phyloP scores from a whole-genome alignment of 768 basidiomycete genomes.

The Hericium coralloides region DNA sequence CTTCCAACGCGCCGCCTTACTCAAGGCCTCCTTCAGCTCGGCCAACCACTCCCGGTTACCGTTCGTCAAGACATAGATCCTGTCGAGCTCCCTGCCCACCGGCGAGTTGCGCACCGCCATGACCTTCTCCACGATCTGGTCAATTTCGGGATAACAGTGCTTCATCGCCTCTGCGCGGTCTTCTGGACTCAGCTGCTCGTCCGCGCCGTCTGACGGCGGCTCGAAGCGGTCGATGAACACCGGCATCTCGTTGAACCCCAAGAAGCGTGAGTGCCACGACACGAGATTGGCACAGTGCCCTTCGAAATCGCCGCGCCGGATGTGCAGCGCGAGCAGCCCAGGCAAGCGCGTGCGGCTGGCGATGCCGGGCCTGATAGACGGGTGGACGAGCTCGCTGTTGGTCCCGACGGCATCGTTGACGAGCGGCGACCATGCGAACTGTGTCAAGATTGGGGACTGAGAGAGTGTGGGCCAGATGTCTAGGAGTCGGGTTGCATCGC shows the following conservation, averaged over 20 bases:
- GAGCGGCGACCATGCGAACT: constrained; percentile 31
- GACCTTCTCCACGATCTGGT: constrained; percentile 31
- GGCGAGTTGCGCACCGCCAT: constrained; percentile 7
- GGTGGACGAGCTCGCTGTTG: constrained; percentile 20
- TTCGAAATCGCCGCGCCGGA: constrained; percentile 41
- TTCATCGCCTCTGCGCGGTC: constrained; percentile 16
- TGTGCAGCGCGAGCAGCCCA: constrained; percentile 37
- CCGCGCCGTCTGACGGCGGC: constrained; percentile 20
- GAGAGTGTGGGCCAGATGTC: constrained; percentile 26
- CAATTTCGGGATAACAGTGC: constrained; percentile 34
- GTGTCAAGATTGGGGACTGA: constrained; percentile 25
- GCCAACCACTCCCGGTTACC: constrained; percentile 30
- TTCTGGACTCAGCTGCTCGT: constrained; percentile 16
- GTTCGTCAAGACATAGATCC: constrained; percentile 41
- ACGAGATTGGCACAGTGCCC: constrained; percentile 34
- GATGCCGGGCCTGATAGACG: neutral
- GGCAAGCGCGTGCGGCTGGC: constrained; percentile 17
- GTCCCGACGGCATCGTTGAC: constrained; percentile 22
- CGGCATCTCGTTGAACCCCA: constrained; percentile 36
- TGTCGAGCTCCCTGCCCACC: constrained; percentile 17
- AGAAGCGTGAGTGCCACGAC: constrained; percentile 24
- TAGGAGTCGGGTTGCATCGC: constrained; percentile 23
- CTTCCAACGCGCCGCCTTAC: neutral
- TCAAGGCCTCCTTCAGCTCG: constrained; percentile 27
- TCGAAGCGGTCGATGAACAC: constrained; percentile 29